Percentiles rank a stretch among this genome's conserved stretches.
These are phyloP conservation scores for Ulota crispa DNA, from an alignment of 225 moss, liverwort and hornwort genomes.

Conservation along the genomic window DNA sequence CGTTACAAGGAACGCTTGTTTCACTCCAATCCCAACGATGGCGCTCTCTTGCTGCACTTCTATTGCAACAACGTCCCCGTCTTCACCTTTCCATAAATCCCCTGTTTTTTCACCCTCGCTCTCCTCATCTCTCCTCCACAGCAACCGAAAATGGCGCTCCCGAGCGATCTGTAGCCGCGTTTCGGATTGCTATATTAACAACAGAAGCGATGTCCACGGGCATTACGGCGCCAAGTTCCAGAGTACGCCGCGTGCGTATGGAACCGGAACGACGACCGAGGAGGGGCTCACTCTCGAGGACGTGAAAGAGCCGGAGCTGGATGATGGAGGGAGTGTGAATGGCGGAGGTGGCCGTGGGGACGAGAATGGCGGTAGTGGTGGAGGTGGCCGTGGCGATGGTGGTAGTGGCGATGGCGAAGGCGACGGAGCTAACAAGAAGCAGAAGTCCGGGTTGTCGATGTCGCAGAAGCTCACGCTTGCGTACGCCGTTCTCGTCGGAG, in stretches of 20 bases:
- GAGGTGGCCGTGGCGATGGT: slow-evolving; percentile 44
- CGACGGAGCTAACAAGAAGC: slow-evolving; percentile 33
- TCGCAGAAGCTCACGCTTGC: slow-evolving; percentile 89
- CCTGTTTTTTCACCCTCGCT: slow-evolving; percentile 28
- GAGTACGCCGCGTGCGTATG: slow-evolving; percentile 9
- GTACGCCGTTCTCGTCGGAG: slow-evolving; percentile 82
- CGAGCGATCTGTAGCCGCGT: slow-evolving; percentile 24
- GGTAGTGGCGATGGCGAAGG: slow-evolving; percentile 43
- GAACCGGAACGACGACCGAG: slow-evolving; percentile 34
- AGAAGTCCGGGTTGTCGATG: slow-evolving; percentile 53
- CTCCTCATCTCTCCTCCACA: slow-evolving; percentile 24
- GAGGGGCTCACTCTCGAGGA: slow-evolving; percentile 32
- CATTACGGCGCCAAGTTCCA: slow-evolving; percentile 24
- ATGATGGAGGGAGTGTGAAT: slow-evolving; percentile 49
- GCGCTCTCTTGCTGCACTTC: slow-evolving; percentile 29
- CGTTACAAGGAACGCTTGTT: not conserved
- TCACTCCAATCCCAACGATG: slow-evolving; percentile 4
- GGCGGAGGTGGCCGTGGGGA: slow-evolving; percentile 56
- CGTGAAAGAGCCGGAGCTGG: slow-evolving; percentile 51
- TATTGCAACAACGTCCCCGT: not conserved
- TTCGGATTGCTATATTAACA: not conserved
- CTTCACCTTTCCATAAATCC: not conserved
- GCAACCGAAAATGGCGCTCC: not conserved
- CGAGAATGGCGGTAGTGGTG: slow-evolving; percentile 57
- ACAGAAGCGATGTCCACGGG: slow-evolving; percentile 22